Evolutionary conservation across 1,139 yeast species (phyloP), one percentile per base, ranked within the genome.

Genomic region (Suhomyces guaymorum): DNA sequence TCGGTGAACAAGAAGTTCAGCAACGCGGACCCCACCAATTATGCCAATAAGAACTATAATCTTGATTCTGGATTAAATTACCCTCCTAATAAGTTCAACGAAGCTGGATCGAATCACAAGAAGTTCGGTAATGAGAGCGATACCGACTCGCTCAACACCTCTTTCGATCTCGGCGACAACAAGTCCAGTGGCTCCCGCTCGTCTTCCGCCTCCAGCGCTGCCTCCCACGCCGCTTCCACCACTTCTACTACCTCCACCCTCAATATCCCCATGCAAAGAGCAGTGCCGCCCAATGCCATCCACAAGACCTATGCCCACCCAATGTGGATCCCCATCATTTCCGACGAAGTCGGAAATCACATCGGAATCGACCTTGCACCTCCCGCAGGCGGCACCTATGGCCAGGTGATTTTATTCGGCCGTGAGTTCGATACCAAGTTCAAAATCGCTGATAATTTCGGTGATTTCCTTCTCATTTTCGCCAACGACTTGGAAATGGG

Each of bases 341-440:
- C 95, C 9, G 97, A 90, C 56, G 80, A 78, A 41, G 82, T 85
- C 8, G 97, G 97, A 13, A 90, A 90, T 61, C 88, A 88, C 54
- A 80, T 90, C 35, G 97, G 90, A 31, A 71, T 90, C 10, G 97
- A 90, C 59, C 69, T 90, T 42, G 84, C 92, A 2, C 97, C 97
- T 1, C 96, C 87, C 4, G 68, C 78, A 3, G 61, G 66, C 12
- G 63, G 96, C 20, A 68, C 62, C 28, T 73, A 80, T 68, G 97
- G 97, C 11, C 96, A 89, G 57, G 86, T 87, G 16, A 86, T 90
- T 38, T 55, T 87, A 35, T 89, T 87, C 59, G 97, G 97, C 25
- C 76, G 95, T 50, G 97, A 90, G 41, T 87, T 83, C 53, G 97
- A 88, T 59, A 75, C 83, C 27, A 88, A 88, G 57, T 86, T 74